These are phyloP conservation scores for Aphanomyces stellatus DNA, from an alignment of 352 stramenopile species.

Conservation along the genomic window DNA sequence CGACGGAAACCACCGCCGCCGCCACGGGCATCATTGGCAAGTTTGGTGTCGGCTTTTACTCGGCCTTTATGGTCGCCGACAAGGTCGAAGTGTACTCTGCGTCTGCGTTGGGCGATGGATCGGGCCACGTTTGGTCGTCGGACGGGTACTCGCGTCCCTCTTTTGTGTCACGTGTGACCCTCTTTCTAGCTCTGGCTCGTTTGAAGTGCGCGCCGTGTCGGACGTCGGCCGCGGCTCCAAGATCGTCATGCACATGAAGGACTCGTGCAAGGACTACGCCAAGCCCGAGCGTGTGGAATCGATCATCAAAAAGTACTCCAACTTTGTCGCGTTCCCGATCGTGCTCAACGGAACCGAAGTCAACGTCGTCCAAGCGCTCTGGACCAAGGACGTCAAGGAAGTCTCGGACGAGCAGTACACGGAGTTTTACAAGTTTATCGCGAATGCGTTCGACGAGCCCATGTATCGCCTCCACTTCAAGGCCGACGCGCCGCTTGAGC, in stretches of 20 bases:
- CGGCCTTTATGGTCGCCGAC: conserved; percentile 98
- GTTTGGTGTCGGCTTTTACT: conserved; percentile 99
- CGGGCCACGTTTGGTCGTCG: conserved; percentile 62
- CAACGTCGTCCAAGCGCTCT: conserved; percentile 98
- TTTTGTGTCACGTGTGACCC: background rate
- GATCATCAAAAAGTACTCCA: conserved; percentile 99
- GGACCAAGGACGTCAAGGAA: conserved; percentile 92
- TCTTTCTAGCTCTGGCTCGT: conserved; percentile 47
- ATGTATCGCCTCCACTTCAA: conserved; percentile 95
- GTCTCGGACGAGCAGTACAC: conserved; percentile 96
- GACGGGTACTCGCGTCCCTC: conserved; percentile 31
- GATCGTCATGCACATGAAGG: conserved; percentile 97
- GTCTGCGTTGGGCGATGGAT: conserved; percentile 45
- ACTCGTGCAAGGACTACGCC: conserved; percentile 93
- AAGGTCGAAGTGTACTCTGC: conserved; percentile 91
- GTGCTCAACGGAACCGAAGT: conserved; percentile 94
- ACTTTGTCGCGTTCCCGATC: conserved; percentile 99
- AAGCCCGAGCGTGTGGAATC: conserved; percentile 88
- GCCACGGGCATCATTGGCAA: conserved; percentile 96
- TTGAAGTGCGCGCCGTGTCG: conserved; percentile 58
- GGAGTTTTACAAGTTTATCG: conserved; percentile 97
- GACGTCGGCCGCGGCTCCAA: conserved; percentile 89
- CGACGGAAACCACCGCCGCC: conserved; percentile 56
- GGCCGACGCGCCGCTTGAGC: conserved; percentile 96
- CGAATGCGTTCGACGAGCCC: conserved; percentile 92